These are phyloP conservation scores for Trichoderma gamsii DNA, from an alignment of 495 filamentous ascomycete species.

Conservation along the genomic window DNA sequence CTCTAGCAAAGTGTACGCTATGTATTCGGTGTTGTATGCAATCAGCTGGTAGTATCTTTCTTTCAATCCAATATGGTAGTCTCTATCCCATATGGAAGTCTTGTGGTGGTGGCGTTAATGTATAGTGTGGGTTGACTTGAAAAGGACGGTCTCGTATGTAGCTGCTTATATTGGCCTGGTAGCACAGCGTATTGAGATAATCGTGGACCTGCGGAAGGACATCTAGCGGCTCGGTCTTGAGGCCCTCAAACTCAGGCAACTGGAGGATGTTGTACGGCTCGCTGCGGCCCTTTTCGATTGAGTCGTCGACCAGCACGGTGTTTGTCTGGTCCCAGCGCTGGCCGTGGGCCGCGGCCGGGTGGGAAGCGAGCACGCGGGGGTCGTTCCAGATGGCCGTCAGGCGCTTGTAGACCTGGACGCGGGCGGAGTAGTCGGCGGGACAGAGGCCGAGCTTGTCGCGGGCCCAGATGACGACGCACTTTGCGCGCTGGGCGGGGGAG, in stretches of 20 bases:
- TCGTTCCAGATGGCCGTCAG: conserved; percentile 65
- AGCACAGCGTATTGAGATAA: conserved; percentile 40
- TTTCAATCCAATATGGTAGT: neutral
- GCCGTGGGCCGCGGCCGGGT: conserved; percentile 36
- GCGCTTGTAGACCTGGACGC: conserved; percentile 83
- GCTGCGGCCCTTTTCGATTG: conserved; percentile 63
- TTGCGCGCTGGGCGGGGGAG: conserved; percentile 30
- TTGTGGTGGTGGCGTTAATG: neutral
- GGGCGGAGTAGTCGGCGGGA: conserved; percentile 52
- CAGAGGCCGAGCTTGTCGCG: conserved; percentile 70
- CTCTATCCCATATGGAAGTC: neutral
- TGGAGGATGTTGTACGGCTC: conserved; percentile 80
- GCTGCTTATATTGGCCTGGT: conserved; percentile 41
- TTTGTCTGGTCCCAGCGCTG: conserved; percentile 70
- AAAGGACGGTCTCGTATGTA: conserved; percentile 38
- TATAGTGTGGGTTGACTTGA: neutral
- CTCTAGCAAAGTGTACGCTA: neutral
- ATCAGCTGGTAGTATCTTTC: neutral
- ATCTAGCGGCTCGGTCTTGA: conserved; percentile 27
- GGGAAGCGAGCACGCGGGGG: conserved; percentile 41
- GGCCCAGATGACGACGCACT: conserved; percentile 63
- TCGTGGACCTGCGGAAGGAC: conserved; percentile 44
- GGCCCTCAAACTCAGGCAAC: conserved; percentile 66
- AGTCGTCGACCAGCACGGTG: conserved; percentile 87
- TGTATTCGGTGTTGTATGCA: neutral